Conservation (phyloP, 768 basidiomycete species). For the Amanita rubescens region DNA sequence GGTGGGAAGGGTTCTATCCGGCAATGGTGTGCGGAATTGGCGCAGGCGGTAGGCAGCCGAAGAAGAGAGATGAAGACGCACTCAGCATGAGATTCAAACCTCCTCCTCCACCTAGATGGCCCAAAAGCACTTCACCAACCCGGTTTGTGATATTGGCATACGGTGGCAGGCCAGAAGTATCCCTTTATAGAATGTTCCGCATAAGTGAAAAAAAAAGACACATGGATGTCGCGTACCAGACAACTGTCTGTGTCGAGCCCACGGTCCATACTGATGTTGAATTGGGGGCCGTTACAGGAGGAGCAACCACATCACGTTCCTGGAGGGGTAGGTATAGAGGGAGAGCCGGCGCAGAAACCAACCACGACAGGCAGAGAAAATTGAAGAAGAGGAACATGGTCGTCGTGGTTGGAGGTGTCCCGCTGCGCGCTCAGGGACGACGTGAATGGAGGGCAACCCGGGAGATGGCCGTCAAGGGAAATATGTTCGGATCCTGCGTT, state of each 20-base stretch:
- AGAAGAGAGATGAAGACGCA: conserved; percentile 20
- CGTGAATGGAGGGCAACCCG: conserved; percentile 14
- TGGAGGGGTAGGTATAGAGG: conserved; percentile 33
- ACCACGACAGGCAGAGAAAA: conserved; percentile 23
- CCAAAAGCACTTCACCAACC: conserved; percentile 44
- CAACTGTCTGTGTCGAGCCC: conserved; percentile 39
- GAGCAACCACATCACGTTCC: conserved; percentile 39
- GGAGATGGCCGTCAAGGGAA: conserved; percentile 7
- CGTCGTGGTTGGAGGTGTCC: conserved; percentile 6
- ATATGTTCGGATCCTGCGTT: conserved; percentile 15
- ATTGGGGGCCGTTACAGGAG: conserved; percentile 42
- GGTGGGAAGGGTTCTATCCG: not conserved
- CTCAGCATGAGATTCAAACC: conserved; percentile 50
- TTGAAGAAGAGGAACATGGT: conserved; percentile 22
- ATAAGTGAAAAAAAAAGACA: conserved; percentile 2
- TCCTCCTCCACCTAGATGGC: conserved; percentile 34
- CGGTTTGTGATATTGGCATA: conserved; percentile 40
- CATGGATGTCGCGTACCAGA: conserved; percentile 35
- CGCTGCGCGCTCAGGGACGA: conserved; percentile 12
- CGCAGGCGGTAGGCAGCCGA: not conserved
- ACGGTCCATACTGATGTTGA: conserved; percentile 41
- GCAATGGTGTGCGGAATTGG: not conserved
- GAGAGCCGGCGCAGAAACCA: conserved; percentile 20
- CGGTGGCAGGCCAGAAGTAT: conserved; percentile 39
- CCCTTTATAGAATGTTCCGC: conserved; percentile 27